These are phyloP conservation scores for Tuctoria greenei DNA, from an alignment of 176 grass and related monocot species.

Conservation along the genomic window DNA sequence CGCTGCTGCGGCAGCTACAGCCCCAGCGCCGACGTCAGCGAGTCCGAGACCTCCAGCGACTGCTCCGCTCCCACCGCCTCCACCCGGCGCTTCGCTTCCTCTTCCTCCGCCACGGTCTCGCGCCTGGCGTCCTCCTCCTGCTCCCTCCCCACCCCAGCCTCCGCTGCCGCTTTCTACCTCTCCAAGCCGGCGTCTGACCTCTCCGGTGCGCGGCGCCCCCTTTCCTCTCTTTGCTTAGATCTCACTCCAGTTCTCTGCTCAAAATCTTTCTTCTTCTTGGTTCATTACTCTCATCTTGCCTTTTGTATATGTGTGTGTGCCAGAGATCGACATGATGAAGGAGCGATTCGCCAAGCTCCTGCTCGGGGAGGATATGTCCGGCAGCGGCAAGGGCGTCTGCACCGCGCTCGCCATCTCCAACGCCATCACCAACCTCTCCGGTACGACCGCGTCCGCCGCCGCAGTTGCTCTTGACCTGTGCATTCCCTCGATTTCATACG, in stretches of 20 bases:
- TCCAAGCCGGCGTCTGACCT: conserved; percentile 57
- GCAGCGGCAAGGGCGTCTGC: conserved; percentile 96
- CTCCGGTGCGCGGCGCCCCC: conserved; percentile 36
- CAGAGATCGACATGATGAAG: conserved; percentile 99
- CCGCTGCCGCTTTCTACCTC: conserved; percentile 46
- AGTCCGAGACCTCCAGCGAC: conserved; percentile 88
- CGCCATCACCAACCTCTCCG: conserved; percentile 98
- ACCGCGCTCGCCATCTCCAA: conserved; percentile 97
- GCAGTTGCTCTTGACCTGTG: background rate
- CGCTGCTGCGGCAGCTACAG: conserved; percentile 85
- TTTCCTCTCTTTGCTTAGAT: conserved; percentile 34
- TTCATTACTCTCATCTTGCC: conserved; percentile 21
- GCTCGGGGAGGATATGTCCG: conserved; percentile 99
- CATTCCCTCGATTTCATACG: conserved; percentile 27
- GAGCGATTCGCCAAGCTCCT: conserved; percentile 98
- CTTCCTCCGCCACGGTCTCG: conserved; percentile 59
- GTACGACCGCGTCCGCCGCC: conserved; percentile 22
- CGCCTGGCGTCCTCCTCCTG: conserved; percentile 60
- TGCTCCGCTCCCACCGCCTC: conserved; percentile 43
- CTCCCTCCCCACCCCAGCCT: conserved; percentile 32
- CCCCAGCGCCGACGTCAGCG: conserved; percentile 91
- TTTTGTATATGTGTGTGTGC: background rate
- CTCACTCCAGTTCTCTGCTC: conserved; percentile 31
- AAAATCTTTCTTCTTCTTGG: background rate
- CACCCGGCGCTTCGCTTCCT: conserved; percentile 50